phyloP scores from a whole-genome alignment of 73 alveolate genomes.

The Diophrys appendiculata region DNA sequence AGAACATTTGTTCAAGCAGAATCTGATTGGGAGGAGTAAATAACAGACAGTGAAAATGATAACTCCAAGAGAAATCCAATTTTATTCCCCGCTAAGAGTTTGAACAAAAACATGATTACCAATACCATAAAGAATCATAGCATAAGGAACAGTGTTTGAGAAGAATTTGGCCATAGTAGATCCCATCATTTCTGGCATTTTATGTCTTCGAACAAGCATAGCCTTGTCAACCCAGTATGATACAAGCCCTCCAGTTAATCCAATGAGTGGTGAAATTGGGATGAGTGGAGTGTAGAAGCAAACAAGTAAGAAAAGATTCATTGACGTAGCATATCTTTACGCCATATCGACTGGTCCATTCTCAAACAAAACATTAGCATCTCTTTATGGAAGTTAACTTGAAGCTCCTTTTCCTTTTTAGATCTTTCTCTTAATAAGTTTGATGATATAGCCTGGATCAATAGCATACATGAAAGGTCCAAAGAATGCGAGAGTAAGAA shows the following conservation, averaged over 20 bases:
- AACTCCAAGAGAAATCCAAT: background rate
- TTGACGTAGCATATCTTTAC: conserved; percentile 37
- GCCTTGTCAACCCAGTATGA: conserved; percentile 57
- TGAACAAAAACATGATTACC: background rate
- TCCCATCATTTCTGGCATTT: conserved; percentile 56
- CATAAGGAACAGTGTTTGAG: conserved; percentile 39
- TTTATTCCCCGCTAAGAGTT: background rate
- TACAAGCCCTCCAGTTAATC: conserved; percentile 28
- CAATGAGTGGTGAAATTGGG: conserved; percentile 54
- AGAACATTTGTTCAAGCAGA: conserved; percentile 9
- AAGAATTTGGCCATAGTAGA: conserved; percentile 41
- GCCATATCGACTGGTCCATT: conserved; percentile 19
- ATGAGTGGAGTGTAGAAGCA: conserved; percentile 56
- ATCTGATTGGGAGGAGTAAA: conserved; percentile 31
- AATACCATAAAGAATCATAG: conserved; percentile 21
- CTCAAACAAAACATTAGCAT: conserved; percentile 3
- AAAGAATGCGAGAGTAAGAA: conserved; percentile 30
- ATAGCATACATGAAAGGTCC: conserved; percentile 44
- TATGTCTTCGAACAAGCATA: conserved; percentile 48
- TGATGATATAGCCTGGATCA: conserved; percentile 42
- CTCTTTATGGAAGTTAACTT: conserved; percentile 23
- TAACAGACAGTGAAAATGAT: conserved; percentile 8
- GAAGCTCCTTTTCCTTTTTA: conserved; percentile 33
- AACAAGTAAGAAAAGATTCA: conserved; percentile 37
- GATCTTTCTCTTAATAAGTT: conserved; percentile 13